Evolutionary conservation across 768 basidiomycete genomes (phyloP).

Genomic region (Xerocomellus amylosporus): DNA sequence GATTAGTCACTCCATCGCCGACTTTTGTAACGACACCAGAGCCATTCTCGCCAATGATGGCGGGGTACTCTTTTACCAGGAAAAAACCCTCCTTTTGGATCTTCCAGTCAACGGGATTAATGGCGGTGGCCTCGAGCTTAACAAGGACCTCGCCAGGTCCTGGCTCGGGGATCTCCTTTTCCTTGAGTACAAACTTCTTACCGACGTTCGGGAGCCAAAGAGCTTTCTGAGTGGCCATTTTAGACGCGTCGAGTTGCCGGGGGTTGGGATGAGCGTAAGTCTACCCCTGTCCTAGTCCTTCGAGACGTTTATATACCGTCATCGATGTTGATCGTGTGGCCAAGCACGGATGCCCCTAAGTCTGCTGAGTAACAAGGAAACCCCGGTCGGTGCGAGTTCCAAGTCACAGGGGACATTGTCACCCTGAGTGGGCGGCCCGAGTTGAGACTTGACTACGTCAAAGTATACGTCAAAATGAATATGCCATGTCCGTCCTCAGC

Average conservation of each 20-base stretch:
- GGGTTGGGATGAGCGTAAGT: neutral
- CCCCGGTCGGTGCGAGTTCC: too few species aligned
- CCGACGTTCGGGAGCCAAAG: slow-evolving; percentile 17
- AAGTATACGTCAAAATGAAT: too few species aligned
- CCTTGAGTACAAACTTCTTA: slow-evolving; percentile 8
- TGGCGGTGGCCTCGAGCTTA: slow-evolving; percentile 37
- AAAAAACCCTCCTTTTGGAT: slow-evolving; percentile 7
- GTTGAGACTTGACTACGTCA: too few species aligned
- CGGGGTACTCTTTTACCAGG: slow-evolving; percentile 36
- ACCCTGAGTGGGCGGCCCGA: too few species aligned
- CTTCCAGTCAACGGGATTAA: slow-evolving; percentile 45
- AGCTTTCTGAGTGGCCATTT: slow-evolving; percentile 15
- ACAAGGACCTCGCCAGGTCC: slow-evolving; percentile 43
- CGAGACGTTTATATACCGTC: neutral
- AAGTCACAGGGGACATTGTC: too few species aligned
- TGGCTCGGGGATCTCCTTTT: slow-evolving; percentile 31
- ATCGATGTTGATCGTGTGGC: neutral
- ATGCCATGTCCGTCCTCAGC: too few species aligned
- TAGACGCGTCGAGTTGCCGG: neutral
- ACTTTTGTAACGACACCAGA: slow-evolving; percentile 39
- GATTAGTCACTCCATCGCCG: slow-evolving; percentile 34
- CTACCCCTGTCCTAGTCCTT: neutral
- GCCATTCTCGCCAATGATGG: slow-evolving; percentile 35
- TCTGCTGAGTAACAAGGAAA: neutral
- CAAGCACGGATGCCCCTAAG: too few species aligned